Evolutionary conservation across 139 green algal species (phyloP).

Genomic region (Astrephomene gubernaculifera): DNA sequence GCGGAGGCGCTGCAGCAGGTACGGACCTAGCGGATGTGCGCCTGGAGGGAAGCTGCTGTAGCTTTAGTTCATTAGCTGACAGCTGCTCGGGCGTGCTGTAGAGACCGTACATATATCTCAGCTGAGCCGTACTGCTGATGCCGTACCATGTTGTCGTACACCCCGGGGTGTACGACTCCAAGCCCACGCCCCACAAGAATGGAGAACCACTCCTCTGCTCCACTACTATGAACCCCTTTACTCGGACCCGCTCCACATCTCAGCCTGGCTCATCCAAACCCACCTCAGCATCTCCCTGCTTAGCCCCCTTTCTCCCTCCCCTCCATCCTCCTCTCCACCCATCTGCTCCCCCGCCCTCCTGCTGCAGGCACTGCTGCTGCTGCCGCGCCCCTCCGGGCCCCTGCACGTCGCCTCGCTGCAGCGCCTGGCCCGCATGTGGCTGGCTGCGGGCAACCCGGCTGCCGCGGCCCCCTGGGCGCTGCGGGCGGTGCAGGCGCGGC

Average conservation of each 20-base stretch:
- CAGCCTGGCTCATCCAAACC: not conserved
- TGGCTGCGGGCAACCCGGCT: not conserved
- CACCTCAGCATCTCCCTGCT: not conserved
- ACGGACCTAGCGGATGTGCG: not conserved
- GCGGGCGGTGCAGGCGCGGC: conserved; percentile 8
- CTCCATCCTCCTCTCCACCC: not conserved
- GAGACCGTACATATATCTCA: no score
- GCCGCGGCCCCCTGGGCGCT: conserved; percentile 22
- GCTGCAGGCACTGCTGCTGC: not conserved
- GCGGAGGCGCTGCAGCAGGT: conserved; percentile 15
- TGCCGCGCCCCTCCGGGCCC: not conserved
- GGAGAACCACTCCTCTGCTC: not conserved
- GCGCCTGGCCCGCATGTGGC: conserved; percentile 34
- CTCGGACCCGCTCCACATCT: not conserved
- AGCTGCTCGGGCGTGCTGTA: no score
- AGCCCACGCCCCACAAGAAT: not conserved
- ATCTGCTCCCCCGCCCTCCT: not conserved
- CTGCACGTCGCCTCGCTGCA: not conserved
- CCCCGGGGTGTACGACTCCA: not conserved
- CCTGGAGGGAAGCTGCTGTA: not conserved
- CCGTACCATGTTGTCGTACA: not conserved
- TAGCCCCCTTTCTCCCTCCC: not conserved
- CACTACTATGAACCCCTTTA: not conserved
- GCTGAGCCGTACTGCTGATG: not conserved
- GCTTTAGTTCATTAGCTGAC: no score